These are phyloP conservation scores for Talaromyces rugulosus DNA, from an alignment of 2,329 filamentous ascomycete species.

Conservation along the genomic window DNA sequence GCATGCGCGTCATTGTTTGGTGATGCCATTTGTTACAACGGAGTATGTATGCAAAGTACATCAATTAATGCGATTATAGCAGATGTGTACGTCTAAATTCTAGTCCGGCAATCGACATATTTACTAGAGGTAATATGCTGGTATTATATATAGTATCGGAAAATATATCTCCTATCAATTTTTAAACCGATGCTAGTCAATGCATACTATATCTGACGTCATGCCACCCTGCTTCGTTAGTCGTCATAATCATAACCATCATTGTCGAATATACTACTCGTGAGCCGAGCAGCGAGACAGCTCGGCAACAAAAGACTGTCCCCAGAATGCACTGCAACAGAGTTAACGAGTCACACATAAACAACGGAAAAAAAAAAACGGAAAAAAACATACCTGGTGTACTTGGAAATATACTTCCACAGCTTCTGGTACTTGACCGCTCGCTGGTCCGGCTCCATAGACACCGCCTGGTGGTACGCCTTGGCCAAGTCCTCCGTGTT, in stretches of 20 bases:
- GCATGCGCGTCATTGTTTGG: neutral
- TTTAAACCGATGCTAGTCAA: neutral
- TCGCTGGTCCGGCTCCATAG: slow-evolving; percentile 86
- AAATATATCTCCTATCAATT: neutral
- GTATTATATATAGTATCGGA: too few relatives aligned
- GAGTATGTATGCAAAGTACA: too few relatives aligned
- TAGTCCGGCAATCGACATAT: too few relatives aligned
- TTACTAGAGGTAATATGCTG: too few relatives aligned
- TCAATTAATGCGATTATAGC: neutral
- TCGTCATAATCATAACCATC: neutral
- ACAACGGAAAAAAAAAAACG: too few relatives aligned
- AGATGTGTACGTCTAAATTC: neutral
- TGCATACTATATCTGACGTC: neutral
- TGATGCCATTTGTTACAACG: neutral
- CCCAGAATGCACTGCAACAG: slow-evolving; percentile 76
- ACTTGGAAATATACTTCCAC: slow-evolving; percentile 93
- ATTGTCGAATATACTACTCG: neutral
- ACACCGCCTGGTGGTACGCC: slow-evolving; percentile 92
- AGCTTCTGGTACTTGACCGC: slow-evolving; percentile 85
- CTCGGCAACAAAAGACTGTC: slow-evolving; percentile 84
- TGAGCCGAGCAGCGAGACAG: slow-evolving; percentile 52
- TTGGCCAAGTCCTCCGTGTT: slow-evolving; percentile 94
- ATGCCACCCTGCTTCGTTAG: neutral
- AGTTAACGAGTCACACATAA: slow-evolving; percentile 11
- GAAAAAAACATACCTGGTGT: slow-evolving; percentile 62